These are phyloP conservation scores for Alternaria conjuncta DNA, from an alignment of 2,329 filamentous ascomycete genomes.

Conservation along the genomic window DNA sequence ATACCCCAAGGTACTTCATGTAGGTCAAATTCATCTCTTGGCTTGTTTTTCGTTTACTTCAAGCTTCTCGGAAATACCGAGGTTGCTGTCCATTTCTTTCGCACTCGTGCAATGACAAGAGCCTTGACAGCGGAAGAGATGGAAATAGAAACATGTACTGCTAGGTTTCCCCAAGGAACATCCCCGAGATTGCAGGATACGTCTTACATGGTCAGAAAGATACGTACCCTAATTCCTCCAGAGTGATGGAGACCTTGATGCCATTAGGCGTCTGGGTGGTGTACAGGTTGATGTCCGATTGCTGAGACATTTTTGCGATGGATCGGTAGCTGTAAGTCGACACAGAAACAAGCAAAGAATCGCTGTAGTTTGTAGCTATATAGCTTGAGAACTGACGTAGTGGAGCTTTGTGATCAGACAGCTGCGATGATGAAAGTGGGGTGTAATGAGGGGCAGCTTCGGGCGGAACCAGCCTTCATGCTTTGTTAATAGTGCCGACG, in stretches of 20 bases:
- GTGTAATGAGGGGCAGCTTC: constrained; percentile 34
- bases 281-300: constrained; percentile 77
- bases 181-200: not conserved
- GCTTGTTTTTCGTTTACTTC: too few species aligned
- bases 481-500: constrained; percentile 34
- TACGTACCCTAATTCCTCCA: constrained; percentile 76
- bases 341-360: not conserved
- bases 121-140: not conserved
- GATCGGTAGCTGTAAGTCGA: not conserved
- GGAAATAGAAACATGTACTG: not conserved
- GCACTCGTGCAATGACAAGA: not conserved
- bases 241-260: constrained; percentile 84
- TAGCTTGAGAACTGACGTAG: not conserved
- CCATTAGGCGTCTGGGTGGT: constrained; percentile 86
- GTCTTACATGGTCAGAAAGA: not conserved
- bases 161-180: not conserved
- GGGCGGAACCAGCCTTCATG: constrained; percentile 22
- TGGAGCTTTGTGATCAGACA: not conserved
- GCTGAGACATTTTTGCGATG: constrained; percentile 30
- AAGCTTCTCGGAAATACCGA: not conserved
- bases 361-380: not conserved
- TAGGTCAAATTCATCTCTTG: too few species aligned
- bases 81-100: not conserved
- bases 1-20: not conserved
- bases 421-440: constrained; percentile 16